Evolutionary conservation across 2,329 filamentous ascomycete species (phyloP).

Genomic region (Incumbomyces delicatus): DNA sequence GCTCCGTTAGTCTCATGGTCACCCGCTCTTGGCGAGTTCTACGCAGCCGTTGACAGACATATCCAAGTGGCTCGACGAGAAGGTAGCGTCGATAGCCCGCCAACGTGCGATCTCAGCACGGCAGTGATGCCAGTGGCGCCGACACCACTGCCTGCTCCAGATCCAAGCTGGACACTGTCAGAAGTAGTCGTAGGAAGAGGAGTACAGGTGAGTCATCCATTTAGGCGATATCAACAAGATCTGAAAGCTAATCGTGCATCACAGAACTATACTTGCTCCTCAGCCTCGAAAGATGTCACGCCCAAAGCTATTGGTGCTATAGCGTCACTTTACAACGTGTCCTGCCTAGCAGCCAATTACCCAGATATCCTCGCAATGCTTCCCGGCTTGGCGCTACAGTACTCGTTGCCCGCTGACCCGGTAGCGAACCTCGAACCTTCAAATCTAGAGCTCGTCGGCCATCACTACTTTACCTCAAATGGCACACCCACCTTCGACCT

Average conservation of each 20-base stretch:
- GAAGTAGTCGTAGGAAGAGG: conserved; percentile 82
- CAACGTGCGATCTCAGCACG: conserved; percentile 27
- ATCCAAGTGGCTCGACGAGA: conserved; percentile 24
- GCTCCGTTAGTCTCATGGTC: conserved; percentile 29
- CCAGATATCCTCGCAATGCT: conserved; percentile 57
- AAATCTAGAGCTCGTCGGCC: conserved; percentile 57
- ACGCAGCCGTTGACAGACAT: conserved; percentile 30
- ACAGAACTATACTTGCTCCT: conserved; percentile 84
- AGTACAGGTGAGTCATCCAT: conserved; percentile 42
- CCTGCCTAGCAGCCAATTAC: conserved; percentile 63
- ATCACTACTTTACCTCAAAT: conserved; percentile 68
- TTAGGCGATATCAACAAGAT: not conserved
- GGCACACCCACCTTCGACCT: conserved; percentile 75
- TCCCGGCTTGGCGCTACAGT: conserved; percentile 58
- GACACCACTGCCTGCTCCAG: conserved; percentile 51
- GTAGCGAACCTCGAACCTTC: conserved; percentile 35
- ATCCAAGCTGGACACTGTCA: conserved; percentile 52
- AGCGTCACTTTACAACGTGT: conserved; percentile 79
- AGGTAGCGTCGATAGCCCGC: conserved; percentile 13
- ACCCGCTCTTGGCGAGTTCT: conserved; percentile 31
- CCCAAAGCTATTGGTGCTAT: conserved; percentile 64
- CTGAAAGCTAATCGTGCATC: conserved; percentile 10
- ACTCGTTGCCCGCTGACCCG: conserved; percentile 41
- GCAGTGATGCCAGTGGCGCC: conserved; percentile 34
- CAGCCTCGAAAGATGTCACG: conserved; percentile 46